Evolutionary conservation across 139 green algal genomes (phyloP).

Genomic region (Chlamydomonas eustigma): DNA sequence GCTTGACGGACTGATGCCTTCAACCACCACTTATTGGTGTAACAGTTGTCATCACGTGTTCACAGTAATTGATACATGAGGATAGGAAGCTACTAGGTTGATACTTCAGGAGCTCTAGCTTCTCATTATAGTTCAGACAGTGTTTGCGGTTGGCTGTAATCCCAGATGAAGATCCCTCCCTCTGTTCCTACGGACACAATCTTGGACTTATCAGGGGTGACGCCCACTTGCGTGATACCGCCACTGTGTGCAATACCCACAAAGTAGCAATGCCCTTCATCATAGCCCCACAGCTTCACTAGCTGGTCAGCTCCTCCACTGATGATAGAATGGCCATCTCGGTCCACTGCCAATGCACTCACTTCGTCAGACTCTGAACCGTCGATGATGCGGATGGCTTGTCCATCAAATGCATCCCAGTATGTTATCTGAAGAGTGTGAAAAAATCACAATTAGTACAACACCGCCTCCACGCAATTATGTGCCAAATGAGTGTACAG

Average conservation of each 20-base stretch:
- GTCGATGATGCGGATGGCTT: conserved; percentile 80
- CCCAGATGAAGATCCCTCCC: conserved; percentile 80
- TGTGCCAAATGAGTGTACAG: too few species aligned
- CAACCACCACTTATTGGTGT: too few species aligned
- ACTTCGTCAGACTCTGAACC: conserved; percentile 54
- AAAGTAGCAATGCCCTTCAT: conserved; percentile 76
- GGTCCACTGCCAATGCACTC: conserved; percentile 60
- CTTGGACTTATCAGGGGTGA: conserved; percentile 58
- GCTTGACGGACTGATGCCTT: too few species aligned
- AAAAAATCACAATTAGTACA: too few species aligned
- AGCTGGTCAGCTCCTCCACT: conserved; percentile 71
- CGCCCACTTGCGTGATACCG: conserved; percentile 49
- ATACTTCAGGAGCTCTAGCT: too few species aligned
- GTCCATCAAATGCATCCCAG: conserved; percentile 16
- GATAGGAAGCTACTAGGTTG: too few species aligned
- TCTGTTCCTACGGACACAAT: conserved; percentile 75
- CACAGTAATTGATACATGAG: too few species aligned
- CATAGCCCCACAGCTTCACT: conserved; percentile 79
- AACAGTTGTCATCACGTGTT: too few species aligned
- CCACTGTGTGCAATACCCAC: conserved; percentile 63
- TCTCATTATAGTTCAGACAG: conserved; percentile 22
- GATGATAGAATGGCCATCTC: conserved; percentile 59
- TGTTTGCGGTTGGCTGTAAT: conserved; percentile 17
- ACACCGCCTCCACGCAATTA: too few species aligned
- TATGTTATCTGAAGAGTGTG: conserved; percentile 13